These are phyloP conservation scores for Rhexocercosporidium sp. DNA, from an alignment of 2,329 filamentous ascomycete genomes.

Conservation along the genomic window DNA sequence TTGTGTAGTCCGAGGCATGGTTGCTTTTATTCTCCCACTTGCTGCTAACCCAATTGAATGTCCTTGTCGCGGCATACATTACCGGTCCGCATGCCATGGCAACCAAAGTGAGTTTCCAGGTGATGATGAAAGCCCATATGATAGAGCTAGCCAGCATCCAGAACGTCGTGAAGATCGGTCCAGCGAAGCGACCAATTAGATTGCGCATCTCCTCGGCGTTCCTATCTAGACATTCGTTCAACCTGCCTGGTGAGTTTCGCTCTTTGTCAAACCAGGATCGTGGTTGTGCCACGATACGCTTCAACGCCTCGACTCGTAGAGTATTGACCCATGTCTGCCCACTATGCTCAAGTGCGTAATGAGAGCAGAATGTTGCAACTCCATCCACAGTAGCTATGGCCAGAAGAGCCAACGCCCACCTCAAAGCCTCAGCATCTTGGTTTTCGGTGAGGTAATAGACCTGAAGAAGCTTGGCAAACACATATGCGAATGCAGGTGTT, in stretches of 20 bases:
- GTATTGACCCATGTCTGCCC: constrained; percentile 79
- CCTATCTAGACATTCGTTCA: constrained; percentile 77
- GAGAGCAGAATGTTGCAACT: constrained; percentile 65
- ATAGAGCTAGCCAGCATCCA: constrained; percentile 73
- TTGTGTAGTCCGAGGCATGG: constrained; percentile 62
- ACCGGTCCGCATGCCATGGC: constrained; percentile 71
- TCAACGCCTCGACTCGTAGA: constrained; percentile 71
- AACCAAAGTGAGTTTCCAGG: constrained; percentile 83
- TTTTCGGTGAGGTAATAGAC: constrained; percentile 64
- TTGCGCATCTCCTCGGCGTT: constrained; percentile 89
- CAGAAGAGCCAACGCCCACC: constrained; percentile 74
- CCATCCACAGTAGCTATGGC: constrained; percentile 72
- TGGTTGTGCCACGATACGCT: constrained; percentile 75
- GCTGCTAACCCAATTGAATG: constrained; percentile 67
- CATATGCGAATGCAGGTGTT: constrained; percentile 71
- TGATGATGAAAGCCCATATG: constrained; percentile 73
- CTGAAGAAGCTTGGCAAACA: constrained; percentile 73
- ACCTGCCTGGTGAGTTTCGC: constrained; percentile 63
- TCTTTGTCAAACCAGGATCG: constrained; percentile 78
- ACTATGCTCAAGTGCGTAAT: constrained; percentile 73
- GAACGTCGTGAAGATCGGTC: constrained; percentile 68
- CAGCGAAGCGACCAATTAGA: constrained; percentile 77
- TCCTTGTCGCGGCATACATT: constrained; percentile 68
- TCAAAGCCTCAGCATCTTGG: constrained; percentile 31
- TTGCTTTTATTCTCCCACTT: constrained; percentile 76